Evolutionary conservation across 164 flowering plant genomes (phyloP), one percentile per base, ranked within the genome.

Genomic region (Magnolia kwangsiensis): DNA sequence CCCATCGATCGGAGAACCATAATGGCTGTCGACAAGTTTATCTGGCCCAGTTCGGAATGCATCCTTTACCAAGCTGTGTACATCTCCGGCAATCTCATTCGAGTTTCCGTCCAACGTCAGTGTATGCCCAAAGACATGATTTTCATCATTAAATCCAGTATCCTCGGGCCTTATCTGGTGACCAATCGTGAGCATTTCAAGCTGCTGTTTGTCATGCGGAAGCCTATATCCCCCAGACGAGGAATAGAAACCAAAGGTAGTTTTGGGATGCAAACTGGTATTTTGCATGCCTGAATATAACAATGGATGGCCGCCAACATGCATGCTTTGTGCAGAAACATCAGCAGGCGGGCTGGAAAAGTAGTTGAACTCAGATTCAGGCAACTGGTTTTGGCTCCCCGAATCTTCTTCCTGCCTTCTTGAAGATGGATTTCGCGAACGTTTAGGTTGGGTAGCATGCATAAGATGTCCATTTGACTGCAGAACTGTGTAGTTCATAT

Each of bases 241-340:
- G 73, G 78, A 76, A 78, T 84, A 86, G 49, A 73, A 74, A 74
- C 67, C 77, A 69, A 78, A 85, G 19, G 74, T 11, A 76, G 76
- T 66, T 55, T 73, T 83, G 10, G 76, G 77, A 55, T 81, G 86
- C 81, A 86, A 63, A 63, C 79, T 83, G 13, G 78, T 16, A 78
- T 82, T 82, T 80, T 81, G 85, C 72, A 63, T 71, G 49, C 78
- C 72, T 9, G 90, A 80, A 82, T 84, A 83, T 19, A 74, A 63
- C 66, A 86, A 80, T 14, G 87, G 86, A 59, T 84, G 81, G 27
- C 85, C 87, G 72, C 74, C 89, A 24, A 84, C 84, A 81, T 72
- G 78, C 84, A 86, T 85, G 78, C 84, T 83, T 72, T 85, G 88
- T 5, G 83, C 80, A 21, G 81, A 72, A 18, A 78, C 45, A 80